Evolutionary conservation across 106 monocot genomes (phyloP).

Genomic region (Vanilla planifolia): DNA sequence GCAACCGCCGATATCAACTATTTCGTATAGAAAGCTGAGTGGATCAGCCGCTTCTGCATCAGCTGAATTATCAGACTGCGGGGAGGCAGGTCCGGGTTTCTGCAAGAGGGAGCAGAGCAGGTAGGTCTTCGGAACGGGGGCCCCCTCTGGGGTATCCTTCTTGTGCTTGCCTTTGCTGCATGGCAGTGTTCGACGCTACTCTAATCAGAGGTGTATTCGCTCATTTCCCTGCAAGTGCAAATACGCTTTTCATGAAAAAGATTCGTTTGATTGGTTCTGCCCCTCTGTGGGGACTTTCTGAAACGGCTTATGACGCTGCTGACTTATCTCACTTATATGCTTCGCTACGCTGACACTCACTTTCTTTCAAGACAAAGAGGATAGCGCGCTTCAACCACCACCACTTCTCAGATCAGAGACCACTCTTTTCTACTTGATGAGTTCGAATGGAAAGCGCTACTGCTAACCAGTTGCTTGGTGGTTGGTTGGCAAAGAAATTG

Average conservation of each 20-base stretch:
- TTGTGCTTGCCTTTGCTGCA: too few relatives aligned
- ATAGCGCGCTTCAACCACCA: constrained; percentile 4
- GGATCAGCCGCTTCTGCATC: constrained; percentile 1
- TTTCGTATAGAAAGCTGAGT: constrained; percentile 4
- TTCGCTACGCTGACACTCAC: constrained; percentile 3
- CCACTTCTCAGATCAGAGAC: constrained; percentile 8
- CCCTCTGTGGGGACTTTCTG: too few relatives aligned
- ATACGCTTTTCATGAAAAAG: too few relatives aligned
- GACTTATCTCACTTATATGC: constrained; percentile 5
- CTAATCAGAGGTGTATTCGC: too few relatives aligned
- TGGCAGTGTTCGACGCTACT: too few relatives aligned
- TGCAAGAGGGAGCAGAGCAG: too few relatives aligned
- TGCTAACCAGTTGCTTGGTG: neutral
- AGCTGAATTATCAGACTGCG: neutral
- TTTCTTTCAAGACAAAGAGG: constrained; percentile 12
- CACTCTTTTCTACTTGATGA: constrained; percentile 5
- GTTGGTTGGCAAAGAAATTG: too few relatives aligned
- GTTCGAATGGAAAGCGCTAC: constrained; percentile 12
- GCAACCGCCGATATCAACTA: neutral
- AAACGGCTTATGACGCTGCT: constrained; percentile 5
- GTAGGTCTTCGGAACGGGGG: too few relatives aligned
- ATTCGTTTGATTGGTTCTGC: too few relatives aligned
- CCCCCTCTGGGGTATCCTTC: too few relatives aligned
- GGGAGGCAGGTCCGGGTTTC: neutral
- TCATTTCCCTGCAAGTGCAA: too few relatives aligned